Percentiles rank a stretch among this genome's conserved stretches.
These are phyloP conservation scores for Lachnellula occidentalis DNA, from an alignment of 2,329 filamentous ascomycete species.

Conservation along the genomic window DNA sequence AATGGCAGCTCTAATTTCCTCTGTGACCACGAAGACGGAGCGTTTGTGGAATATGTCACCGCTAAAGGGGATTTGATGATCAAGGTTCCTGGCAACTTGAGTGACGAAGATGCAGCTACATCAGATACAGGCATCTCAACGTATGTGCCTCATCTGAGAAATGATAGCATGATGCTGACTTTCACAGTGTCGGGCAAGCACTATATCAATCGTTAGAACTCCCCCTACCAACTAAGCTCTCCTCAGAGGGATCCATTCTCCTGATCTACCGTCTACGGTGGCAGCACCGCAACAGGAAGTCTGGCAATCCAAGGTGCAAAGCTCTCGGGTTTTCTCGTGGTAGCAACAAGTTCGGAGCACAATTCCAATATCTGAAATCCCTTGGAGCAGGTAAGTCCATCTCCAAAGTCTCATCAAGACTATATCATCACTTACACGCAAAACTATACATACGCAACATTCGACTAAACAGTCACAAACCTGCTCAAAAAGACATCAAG, in stretches of 20 bases:
- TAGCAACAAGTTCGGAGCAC: slow-evolving; percentile 41
- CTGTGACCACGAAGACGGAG: slow-evolving; percentile 36
- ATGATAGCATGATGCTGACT: slow-evolving; percentile 19
- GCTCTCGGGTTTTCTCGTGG: slow-evolving; percentile 34
- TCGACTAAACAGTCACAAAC: slow-evolving; percentile 45
- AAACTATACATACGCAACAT: slow-evolving; percentile 27
- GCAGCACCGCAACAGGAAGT: slow-evolving; percentile 44
- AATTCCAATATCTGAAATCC: slow-evolving; percentile 42
- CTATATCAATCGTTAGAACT: slow-evolving; percentile 43
- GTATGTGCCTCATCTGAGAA: slow-evolving; percentile 19
- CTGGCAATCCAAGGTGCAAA: slow-evolving; percentile 46
- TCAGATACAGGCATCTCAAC: slow-evolving; percentile 25
- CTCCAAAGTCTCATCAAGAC: neutral
- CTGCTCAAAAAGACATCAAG: slow-evolving; percentile 41
- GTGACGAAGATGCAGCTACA: slow-evolving; percentile 40
- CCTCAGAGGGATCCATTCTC: slow-evolving; percentile 35
- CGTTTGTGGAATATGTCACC: slow-evolving; percentile 29
- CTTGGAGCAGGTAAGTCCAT: slow-evolving; percentile 40
- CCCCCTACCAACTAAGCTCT: slow-evolving; percentile 39
- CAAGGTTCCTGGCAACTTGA: slow-evolving; percentile 41
- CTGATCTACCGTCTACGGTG: slow-evolving; percentile 50
- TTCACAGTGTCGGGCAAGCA: slow-evolving; percentile 40
- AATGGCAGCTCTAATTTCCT: neutral
- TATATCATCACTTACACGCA: neutral
- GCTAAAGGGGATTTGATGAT: slow-evolving; percentile 37